Percentiles rank a stretch among this genome's conserved stretches.
These are phyloP conservation scores for Exophiala xenobiotica DNA, from an alignment of 2,329 filamentous ascomycete species.

Conservation along the genomic window DNA sequence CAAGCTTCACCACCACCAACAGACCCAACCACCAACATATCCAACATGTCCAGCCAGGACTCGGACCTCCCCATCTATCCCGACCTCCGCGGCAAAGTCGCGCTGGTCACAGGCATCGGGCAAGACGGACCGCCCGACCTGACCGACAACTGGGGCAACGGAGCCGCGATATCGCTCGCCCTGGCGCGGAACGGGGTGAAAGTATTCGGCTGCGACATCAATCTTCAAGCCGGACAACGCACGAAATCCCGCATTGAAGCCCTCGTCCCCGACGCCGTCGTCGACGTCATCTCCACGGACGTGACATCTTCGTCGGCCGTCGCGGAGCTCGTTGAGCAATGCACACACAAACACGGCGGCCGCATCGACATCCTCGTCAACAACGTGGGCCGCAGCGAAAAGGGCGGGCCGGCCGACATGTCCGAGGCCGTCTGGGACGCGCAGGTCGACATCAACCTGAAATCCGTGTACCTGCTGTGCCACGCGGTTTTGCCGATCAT, in stretches of 20 bases:
- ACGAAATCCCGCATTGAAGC: constrained; percentile 16
- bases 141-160: constrained; percentile 22
- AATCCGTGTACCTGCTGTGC: constrained; percentile 55
- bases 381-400: constrained; percentile 60
- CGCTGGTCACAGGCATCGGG: constrained; percentile 22
- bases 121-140: constrained; percentile 11
- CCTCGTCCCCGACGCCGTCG: constrained; percentile 10
- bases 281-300: constrained; percentile 17
- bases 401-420: constrained; percentile 52
- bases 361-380: constrained; percentile 61
- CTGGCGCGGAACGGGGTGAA: constrained; percentile 23
- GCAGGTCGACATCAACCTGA: constrained; percentile 57
- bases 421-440: constrained; percentile 52
- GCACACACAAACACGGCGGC: constrained; percentile 54
- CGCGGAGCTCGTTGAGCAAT: constrained; percentile 53
- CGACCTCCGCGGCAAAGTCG: constrained; percentile 19
- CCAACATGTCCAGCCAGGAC: neutral
- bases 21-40: too few relatives aligned
- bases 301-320: constrained; percentile 48
- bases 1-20: too few relatives aligned
- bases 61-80: constrained; percentile 13
- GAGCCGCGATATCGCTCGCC: constrained; percentile 19
- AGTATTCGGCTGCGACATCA: constrained; percentile 23
- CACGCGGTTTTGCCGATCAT: constrained; percentile 57
- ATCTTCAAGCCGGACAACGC: constrained; percentile 11